Evolutionary conservation across 805 yeast genomes (phyloP), one percentile per base, ranked within the genome.

Genomic region (Trichomonascus vanleenenianus): DNA sequence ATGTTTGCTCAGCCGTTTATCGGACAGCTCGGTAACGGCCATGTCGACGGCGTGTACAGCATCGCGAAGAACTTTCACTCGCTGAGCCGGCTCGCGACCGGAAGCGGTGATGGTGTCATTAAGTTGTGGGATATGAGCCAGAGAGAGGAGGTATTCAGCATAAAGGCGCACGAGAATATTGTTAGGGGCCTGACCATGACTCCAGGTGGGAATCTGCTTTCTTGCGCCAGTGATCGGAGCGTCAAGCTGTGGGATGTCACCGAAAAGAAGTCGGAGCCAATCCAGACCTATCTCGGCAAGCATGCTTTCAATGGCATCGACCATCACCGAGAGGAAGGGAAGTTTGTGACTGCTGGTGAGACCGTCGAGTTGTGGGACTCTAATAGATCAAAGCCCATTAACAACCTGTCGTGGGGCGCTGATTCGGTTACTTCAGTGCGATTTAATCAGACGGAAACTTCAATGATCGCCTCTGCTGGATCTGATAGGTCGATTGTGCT

Each of bases 1-100:
- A 83, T 93, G 85, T 93, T 93, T 74, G 97, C 99, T 0, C 89
- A 89, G 60, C 99, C 99, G 2, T 93, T 93, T 64, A 73, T 94
- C 16, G 96, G 95, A 1, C 97, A 93, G 61, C 67, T 93, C 32
- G 99, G 99, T 2, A 75, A 78, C 50, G 98, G 98, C 7, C 98
- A 94, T 60, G 71, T 91, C 47, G 98, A 93, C 61, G 97, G 97
- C 48, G 87, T 93, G 11, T 91, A 93, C 64, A 70, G 81, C 14
- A 75, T 93, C 40, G 95, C 96, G 4, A 84, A 83, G 63, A 84
- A 89, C 64, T 79, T 79, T 60, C 66, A 74, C 38, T 70, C 76
- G 39, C 72, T 88, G 42, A 84, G 79, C 57, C 81, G 80, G 58
- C 65, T 91, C 25, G 97, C 97, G 2, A 78, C 93, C 8, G 97